Conservation (phyloP, 1,139 yeast genomes). For the Debaryomyces sp. region DNA sequence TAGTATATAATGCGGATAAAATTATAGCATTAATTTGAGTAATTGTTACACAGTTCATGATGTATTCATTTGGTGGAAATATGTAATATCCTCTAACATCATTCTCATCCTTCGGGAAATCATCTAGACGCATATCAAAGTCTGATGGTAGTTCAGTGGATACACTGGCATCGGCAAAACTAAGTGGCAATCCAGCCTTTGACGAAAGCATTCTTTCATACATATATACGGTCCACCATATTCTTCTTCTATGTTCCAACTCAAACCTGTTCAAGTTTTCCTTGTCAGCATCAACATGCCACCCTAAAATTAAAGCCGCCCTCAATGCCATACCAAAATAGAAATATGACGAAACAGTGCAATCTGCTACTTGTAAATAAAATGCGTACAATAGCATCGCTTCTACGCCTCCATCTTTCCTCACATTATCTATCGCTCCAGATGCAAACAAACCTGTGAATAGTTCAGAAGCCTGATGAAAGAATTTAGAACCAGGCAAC, state of each 20-base stretch:
- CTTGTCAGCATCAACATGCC: constrained; percentile 83
- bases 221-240: constrained; percentile 94
- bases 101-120: constrained; percentile 55
- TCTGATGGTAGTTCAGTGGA: constrained; percentile 77
- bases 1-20: constrained; percentile 70
- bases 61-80: constrained; percentile 80
- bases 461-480: constrained; percentile 73
- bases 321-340: constrained; percentile 80
- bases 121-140: constrained; percentile 57
- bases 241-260: constrained; percentile 75
- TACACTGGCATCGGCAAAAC: constrained; percentile 78
- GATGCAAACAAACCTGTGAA: constrained; percentile 77
- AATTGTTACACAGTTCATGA: constrained; percentile 76
- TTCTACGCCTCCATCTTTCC: constrained; percentile 83
- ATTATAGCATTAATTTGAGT: constrained; percentile 81
- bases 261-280: constrained; percentile 65
- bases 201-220: constrained; percentile 84
- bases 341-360: constrained; percentile 80
- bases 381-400: constrained; percentile 76
- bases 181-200: constrained; percentile 81
- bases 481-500: constrained; percentile 76
- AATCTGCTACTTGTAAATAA: constrained; percentile 82
- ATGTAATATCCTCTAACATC: constrained; percentile 59
- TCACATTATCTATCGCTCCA: constrained; percentile 76
- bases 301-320: constrained; percentile 72